Evolutionary conservation across 2,329 filamentous ascomycete genomes (phyloP).

Genomic region (Madurella mycetomatis): DNA sequence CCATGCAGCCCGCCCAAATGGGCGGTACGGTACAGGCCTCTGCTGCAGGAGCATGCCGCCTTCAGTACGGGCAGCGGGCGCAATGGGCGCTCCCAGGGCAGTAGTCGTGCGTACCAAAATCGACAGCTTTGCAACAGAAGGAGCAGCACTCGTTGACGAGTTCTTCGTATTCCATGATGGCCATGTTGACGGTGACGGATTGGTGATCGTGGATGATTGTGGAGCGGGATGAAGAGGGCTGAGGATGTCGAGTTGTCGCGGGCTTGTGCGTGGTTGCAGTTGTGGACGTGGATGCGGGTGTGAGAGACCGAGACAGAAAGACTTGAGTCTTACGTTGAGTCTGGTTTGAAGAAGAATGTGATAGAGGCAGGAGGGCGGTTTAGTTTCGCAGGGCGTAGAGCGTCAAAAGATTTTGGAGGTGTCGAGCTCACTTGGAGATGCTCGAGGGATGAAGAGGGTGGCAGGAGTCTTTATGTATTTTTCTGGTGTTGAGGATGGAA

Average conservation of each 20-base stretch:
- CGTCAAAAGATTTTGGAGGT: neutral
- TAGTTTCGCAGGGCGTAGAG: too few species aligned
- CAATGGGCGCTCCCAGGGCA: slow-evolving; percentile 42
- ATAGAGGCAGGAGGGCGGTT: too few species aligned
- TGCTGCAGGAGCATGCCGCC: slow-evolving; percentile 5
- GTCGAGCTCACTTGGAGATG: neutral
- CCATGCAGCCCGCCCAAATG: slow-evolving; percentile 29
- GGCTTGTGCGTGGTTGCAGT: too few species aligned
- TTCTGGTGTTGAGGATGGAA: slow-evolving; percentile 5
- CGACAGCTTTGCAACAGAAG: slow-evolving; percentile 48
- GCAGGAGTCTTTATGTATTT: slow-evolving; percentile 9
- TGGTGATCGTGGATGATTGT: neutral
- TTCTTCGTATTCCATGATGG: slow-evolving; percentile 39
- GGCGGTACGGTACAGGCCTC: slow-evolving; percentile 13
- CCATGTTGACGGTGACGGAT: slow-evolving; percentile 37
- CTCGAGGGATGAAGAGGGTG: neutral
- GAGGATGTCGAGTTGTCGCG: neutral
- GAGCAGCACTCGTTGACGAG: slow-evolving; percentile 49
- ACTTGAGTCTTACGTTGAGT: neutral
- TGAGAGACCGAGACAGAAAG: neutral
- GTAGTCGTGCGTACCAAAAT: slow-evolving; percentile 48
- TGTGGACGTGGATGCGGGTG: neutral
- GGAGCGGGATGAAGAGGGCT: neutral
- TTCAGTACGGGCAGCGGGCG: slow-evolving; percentile 39
- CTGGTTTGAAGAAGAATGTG: neutral